Evolutionary conservation across 1,284 basidiomycete species (phyloP), one percentile per base, ranked within the genome.

Genomic region (Sparassis latifolia): DNA sequence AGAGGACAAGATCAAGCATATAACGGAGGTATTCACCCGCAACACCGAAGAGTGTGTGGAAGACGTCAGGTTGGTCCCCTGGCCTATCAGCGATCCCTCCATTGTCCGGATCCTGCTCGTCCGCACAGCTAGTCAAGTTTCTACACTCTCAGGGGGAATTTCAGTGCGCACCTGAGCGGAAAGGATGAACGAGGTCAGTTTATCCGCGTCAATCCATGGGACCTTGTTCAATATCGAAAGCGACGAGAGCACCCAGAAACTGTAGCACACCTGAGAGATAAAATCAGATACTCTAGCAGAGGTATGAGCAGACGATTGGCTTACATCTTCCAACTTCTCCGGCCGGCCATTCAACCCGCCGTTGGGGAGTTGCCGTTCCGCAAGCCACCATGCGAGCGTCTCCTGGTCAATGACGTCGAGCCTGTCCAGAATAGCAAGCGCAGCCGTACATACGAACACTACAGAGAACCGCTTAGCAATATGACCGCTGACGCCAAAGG

Each of bases 81-180:
- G 93, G 92, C 46, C 96, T 72, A 68, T 99, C 97, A 0, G 95
- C 89, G 33, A 99, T 97, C 0, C 96, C 97, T 1, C 97, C 96
- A 6, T 76, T 78, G 52, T 98, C 96, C 0, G 80, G 72, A 65
- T 99, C 97, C 86, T 97, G 64, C 7, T 12, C 33, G 12, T 31
- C 10, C 20, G 20, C 48, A 4, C 0, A 39, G 33, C 28, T 42
- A 27, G 32, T 3, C 37, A 3, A 39, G 28, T 30, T 20, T 27
- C 47, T 43, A 33, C 30, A 28, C 33, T 47, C 4, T 42, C 38
- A 32, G 52, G 47, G 28, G 40, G 46, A 33, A 29, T 33, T 30
- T 50, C 35, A 30, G 37, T 33, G 44, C 77, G 46, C 53, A 89
- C 90, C 73, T 96, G 92, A 3, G 94, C 88, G 28, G 86, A 86